A percentile compares a stretch with the other conserved stretches of the same genome.
phyloP scores from a whole-genome alignment of 768 basidiomycete species.

The Boletus barrowsii region DNA sequence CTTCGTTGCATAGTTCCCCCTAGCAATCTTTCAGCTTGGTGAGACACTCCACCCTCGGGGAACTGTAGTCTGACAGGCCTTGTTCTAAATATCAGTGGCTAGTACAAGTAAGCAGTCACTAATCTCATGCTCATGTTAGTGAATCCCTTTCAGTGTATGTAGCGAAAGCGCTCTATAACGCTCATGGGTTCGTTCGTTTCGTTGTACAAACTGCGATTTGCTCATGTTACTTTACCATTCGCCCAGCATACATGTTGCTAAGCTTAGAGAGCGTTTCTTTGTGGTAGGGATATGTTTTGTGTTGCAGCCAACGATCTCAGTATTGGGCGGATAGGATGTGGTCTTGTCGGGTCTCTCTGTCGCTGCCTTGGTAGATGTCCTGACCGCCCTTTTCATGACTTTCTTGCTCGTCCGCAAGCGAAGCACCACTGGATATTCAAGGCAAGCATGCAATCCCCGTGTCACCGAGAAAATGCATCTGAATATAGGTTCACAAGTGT shows the following conservation, averaged over 20 bases:
- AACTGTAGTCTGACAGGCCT: not conserved
- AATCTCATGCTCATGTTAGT: not conserved
- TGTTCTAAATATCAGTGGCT: not conserved
- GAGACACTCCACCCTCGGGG: not conserved
- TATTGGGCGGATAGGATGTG: not conserved
- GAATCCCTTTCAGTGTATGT: not conserved
- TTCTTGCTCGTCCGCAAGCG: constrained; percentile 7
- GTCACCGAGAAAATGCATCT: not conserved
- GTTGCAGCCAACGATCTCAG: not conserved
- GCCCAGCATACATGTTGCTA: too few species aligned
- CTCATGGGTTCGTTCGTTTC: constrained; percentile 8
- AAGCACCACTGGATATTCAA: not conserved
- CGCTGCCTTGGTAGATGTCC: constrained; percentile 6
- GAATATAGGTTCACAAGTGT: constrained; percentile 1
- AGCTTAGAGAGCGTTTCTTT: not conserved
- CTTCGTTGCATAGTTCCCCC: not conserved
- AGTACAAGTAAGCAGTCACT: not conserved
- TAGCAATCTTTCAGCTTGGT: constrained; percentile 7
- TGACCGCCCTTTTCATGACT: constrained; percentile 9
- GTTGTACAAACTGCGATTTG: too few species aligned
- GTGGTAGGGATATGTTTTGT: not conserved
- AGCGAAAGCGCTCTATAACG: not conserved
- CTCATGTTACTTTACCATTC: too few species aligned
- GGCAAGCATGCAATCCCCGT: not conserved
- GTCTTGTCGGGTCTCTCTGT: not conserved